Conservation (phyloP, 176 grass and related monocot species). For the Cocos nucifera region DNA sequence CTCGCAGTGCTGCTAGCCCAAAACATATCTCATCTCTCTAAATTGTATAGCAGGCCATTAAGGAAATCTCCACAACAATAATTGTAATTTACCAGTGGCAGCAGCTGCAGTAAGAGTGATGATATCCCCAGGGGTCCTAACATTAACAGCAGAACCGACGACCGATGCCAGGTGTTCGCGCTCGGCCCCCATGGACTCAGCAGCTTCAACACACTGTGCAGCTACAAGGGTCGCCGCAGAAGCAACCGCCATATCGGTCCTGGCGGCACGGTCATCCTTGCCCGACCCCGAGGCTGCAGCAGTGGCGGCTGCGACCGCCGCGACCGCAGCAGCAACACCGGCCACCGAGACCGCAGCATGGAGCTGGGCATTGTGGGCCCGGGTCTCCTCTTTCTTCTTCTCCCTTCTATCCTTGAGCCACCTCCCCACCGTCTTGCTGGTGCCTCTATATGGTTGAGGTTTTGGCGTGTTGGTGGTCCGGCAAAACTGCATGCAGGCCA, state of each 20-base stretch:
- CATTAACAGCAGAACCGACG: constrained; percentile 68
- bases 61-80: background rate
- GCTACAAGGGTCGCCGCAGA: constrained; percentile 86
- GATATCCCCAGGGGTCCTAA: constrained; percentile 58
- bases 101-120: constrained; percentile 83
- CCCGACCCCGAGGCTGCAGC: constrained; percentile 33
- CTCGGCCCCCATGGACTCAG: constrained; percentile 71
- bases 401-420: constrained; percentile 87
- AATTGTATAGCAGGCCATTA: too few species aligned
- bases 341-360: constrained; percentile 78
- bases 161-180: constrained; percentile 63
- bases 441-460: constrained; percentile 42
- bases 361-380: constrained; percentile 85
- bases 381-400: constrained; percentile 73
- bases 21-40: background rate
- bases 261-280: constrained; percentile 51
- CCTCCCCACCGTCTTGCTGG: constrained; percentile 81
- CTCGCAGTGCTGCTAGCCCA: constrained; percentile 42
- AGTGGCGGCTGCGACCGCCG: constrained; percentile 59
- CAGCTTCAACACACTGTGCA: constrained; percentile 84
- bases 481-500: constrained; percentile 40
- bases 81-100: constrained; percentile 58
- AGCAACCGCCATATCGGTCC: constrained; percentile 73
- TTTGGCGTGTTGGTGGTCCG: constrained; percentile 46
- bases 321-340: constrained; percentile 65